Conservation (phyloP, 768 basidiomycete genomes). For the Gautieria morchelliformis region DNA sequence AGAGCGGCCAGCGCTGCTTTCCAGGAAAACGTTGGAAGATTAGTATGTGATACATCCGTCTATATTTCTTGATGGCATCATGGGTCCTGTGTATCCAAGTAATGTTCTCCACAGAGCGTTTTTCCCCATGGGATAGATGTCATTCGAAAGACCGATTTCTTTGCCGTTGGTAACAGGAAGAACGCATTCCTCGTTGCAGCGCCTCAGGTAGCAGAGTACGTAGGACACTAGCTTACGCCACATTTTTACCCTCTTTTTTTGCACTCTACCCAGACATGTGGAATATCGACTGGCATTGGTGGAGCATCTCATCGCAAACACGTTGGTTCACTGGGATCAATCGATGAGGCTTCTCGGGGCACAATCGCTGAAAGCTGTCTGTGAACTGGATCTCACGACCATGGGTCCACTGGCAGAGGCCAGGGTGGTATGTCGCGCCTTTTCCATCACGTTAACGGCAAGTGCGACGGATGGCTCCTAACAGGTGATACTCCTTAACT, state of each 20-base stretch:
- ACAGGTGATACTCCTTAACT: slow-evolving; percentile 49
- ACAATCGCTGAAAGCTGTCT: slow-evolving; percentile 61
- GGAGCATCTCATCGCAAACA: slow-evolving; percentile 63
- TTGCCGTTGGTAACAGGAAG: slow-evolving; percentile 76
- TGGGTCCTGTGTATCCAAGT: neutral
- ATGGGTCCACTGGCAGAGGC: slow-evolving; percentile 41
- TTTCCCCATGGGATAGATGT: slow-evolving; percentile 95
- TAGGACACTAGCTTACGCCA: slow-evolving; percentile 9
- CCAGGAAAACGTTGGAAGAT: slow-evolving; percentile 93
- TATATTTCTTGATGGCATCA: neutral
- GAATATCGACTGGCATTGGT: slow-evolving; percentile 67
- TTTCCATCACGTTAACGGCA: neutral
- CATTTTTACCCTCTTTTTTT: slow-evolving; percentile 4
- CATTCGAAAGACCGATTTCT: slow-evolving; percentile 87
- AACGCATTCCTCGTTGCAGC: slow-evolving; percentile 82
- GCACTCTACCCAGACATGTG: slow-evolving; percentile 42
- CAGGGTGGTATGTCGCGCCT: slow-evolving; percentile 41
- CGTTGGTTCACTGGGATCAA: slow-evolving; percentile 83
- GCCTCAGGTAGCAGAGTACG: slow-evolving; percentile 79
- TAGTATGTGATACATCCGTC: slow-evolving; percentile 41
- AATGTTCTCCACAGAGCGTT: slow-evolving; percentile 46
- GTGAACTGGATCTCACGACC: slow-evolving; percentile 43
- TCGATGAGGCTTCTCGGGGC: slow-evolving; percentile 71
- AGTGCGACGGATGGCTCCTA: neutral
- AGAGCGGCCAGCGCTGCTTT: slow-evolving; percentile 95